Conservation (phyloP, 2,329 filamentous ascomycete genomes). For the Dactylellina cionopaga region DNA sequence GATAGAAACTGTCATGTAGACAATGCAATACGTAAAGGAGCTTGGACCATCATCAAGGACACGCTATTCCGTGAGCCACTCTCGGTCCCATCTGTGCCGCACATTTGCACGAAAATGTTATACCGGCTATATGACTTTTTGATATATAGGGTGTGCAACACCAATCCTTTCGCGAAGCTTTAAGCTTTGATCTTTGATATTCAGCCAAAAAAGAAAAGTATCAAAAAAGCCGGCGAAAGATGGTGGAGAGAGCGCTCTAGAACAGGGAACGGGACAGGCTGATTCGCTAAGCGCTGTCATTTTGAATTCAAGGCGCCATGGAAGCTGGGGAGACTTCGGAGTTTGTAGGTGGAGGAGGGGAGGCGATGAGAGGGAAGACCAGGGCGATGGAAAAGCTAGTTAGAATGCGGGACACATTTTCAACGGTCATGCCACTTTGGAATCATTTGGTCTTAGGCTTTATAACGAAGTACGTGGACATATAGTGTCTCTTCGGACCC, state of each 20-base stretch:
- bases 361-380: constrained; percentile 1
- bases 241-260: constrained; percentile 38
- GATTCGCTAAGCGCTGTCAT: constrained; percentile 52
- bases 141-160: too few relatives aligned
- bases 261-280: constrained; percentile 48
- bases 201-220: constrained; percentile 29
- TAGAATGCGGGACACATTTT: not conserved
- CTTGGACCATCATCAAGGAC: constrained; percentile 23
- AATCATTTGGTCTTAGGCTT: too few relatives aligned
- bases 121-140: constrained; percentile 38
- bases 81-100: constrained; percentile 47
- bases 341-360: constrained; percentile 50
- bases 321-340: constrained; percentile 53
- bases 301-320: constrained; percentile 50
- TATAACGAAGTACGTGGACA: too few relatives aligned
- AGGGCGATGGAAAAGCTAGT: not conserved
- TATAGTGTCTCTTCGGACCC: constrained; percentile 18
- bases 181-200: too few relatives aligned
- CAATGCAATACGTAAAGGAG: constrained; percentile 19
- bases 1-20: too few relatives aligned
- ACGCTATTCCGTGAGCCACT: not conserved
- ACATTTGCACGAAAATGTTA: constrained; percentile 25
- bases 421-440: constrained; percentile 4
- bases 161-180: too few relatives aligned
- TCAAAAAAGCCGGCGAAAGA: constrained; percentile 44